phyloP scores from a whole-genome alignment of 345 rosid species.

The Rhodomyrtus tomentosa region DNA sequence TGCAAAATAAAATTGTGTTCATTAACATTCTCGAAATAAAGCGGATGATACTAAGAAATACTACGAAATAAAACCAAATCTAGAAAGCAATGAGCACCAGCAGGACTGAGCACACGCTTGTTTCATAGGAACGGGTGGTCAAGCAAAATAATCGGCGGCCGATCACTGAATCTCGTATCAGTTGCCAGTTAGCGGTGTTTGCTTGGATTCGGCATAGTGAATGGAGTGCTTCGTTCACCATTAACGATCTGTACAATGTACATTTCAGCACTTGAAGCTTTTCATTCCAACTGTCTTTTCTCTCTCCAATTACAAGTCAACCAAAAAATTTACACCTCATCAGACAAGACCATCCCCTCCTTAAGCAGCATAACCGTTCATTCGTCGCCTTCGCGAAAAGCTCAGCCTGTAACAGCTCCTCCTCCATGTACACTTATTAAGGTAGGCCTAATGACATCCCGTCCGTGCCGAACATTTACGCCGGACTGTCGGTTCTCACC shows the following conservation, averaged over 20 bases:
- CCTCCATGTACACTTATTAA: background rate
- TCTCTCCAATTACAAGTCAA: background rate
- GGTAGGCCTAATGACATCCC: background rate
- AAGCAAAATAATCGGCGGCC: too few species aligned
- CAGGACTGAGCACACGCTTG: too few species aligned
- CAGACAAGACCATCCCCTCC: background rate
- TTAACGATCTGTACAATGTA: conserved; percentile 13
- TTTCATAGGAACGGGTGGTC: too few species aligned
- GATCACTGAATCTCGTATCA: too few species aligned
- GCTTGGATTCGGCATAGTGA: background rate
- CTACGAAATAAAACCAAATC: too few species aligned
- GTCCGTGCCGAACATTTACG: background rate
- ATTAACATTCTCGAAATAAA: too few species aligned
- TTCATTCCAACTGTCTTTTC: background rate
- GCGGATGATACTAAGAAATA: too few species aligned
- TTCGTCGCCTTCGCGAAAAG: background rate
- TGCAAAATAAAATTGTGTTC: too few species aligned
- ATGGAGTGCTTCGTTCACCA: background rate
- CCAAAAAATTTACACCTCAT: conserved; percentile 2
- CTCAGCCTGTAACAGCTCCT: background rate
- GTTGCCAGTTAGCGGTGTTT: too few species aligned
- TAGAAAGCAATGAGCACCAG: too few species aligned
- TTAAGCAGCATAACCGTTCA: background rate
- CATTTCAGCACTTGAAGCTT: background rate
- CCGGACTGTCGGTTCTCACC: background rate